These are phyloP conservation scores for Dactylellina leptospora DNA, from an alignment of 2,329 filamentous ascomycete species.

Conservation along the genomic window DNA sequence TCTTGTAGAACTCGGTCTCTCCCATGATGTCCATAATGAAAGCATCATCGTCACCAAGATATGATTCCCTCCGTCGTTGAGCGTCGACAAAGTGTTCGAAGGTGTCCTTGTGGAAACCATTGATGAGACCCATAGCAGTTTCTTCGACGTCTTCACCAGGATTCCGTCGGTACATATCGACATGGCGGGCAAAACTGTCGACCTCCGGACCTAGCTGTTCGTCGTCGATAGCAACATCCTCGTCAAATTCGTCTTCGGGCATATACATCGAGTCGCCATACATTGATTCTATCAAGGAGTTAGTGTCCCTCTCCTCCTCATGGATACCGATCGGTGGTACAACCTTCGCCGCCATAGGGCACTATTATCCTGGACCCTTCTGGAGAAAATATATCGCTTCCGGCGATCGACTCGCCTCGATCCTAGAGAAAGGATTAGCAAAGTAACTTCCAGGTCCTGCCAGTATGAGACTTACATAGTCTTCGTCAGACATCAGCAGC, in stretches of 20 bases:
- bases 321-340: too few relatives aligned
- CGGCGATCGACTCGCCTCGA: constrained; percentile 44
- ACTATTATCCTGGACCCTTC: constrained; percentile 46
- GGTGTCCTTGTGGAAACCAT: constrained; percentile 56
- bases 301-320: too few relatives aligned
- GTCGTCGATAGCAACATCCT: constrained; percentile 68
- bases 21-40: constrained; percentile 57
- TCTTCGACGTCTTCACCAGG: constrained; percentile 54
- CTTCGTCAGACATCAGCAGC: constrained; percentile 50
- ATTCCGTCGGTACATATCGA: constrained; percentile 57
- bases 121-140: constrained; percentile 47
- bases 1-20: constrained; percentile 73
- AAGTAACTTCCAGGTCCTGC: too few relatives aligned
- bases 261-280: constrained; percentile 57
- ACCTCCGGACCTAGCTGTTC: constrained; percentile 59
- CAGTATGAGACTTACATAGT: constrained; percentile 42
- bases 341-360: constrained; percentile 51
- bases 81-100: constrained; percentile 43
- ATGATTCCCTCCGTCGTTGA: constrained; percentile 10
- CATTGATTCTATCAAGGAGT: constrained; percentile 57
- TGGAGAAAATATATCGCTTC: constrained; percentile 39
- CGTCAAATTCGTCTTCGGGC: constrained; percentile 57
- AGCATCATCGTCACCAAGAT: constrained; percentile 38
- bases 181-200: constrained; percentile 46
- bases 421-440: too few relatives aligned